These are phyloP conservation scores for Colletotrichum sp. DNA, from an alignment of 2,329 filamentous ascomycete species.

Conservation along the genomic window DNA sequence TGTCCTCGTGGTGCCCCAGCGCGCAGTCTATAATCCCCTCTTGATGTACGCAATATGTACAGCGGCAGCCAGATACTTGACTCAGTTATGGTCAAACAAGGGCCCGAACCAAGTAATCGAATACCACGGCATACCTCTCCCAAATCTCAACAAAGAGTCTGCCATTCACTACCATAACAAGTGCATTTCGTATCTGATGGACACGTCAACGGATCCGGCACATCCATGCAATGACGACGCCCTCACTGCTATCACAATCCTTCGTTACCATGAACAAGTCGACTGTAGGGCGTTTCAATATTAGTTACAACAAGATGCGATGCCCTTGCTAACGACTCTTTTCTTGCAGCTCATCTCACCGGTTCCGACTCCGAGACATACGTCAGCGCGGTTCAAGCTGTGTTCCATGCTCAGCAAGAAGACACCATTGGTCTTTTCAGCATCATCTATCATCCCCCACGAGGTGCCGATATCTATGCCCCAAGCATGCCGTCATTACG, in stretches of 20 bases:
- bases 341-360: neutral
- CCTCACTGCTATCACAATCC: neutral
- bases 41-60: constrained; percentile 6
- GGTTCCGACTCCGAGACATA: constrained; percentile 1
- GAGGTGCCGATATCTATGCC: neutral
- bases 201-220: neutral
- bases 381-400: constrained; percentile 1
- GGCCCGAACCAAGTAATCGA: neutral
- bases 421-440: neutral
- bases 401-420: neutral
- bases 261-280: constrained; percentile 1
- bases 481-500: neutral
- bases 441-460: neutral
- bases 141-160: neutral
- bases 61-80: neutral
- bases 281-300: neutral
- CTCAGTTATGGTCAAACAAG: neutral
- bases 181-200: neutral
- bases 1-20: neutral
- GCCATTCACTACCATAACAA: neutral
- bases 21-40: neutral
- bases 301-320: accelerated
- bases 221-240: constrained; percentile 2
- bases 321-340: neutral
- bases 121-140: neutral